Conservation (phyloP, 1,284 basidiomycete species). For the Polyporus tsugae region DNA sequence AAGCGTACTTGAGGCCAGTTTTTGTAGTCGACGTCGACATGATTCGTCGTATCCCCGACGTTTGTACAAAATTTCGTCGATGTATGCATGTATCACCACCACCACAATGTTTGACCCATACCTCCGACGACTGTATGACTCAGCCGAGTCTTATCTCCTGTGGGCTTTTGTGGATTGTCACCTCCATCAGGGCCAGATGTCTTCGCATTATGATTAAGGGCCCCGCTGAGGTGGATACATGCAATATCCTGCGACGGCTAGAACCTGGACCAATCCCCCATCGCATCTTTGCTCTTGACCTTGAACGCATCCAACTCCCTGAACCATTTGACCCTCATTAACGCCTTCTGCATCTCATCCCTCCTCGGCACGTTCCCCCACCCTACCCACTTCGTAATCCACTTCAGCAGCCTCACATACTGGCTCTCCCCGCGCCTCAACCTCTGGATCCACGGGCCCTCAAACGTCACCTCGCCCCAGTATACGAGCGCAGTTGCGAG, state of each 20-base stretch:
- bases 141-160: neutral
- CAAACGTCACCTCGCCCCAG: slow-evolving; percentile 74
- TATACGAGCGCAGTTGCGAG: slow-evolving; percentile 72
- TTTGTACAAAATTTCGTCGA: slow-evolving; percentile 12
- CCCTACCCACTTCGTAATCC: slow-evolving; percentile 78
- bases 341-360: slow-evolving; percentile 35
- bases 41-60: neutral
- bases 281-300: slow-evolving; percentile 7
- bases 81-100: slow-evolving; percentile 15
- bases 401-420: slow-evolving; percentile 60
- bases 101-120: slow-evolving; percentile 12
- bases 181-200: neutral
- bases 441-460: slow-evolving; percentile 63
- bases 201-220: neutral
- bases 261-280: neutral
- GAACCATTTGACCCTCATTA: slow-evolving; percentile 28
- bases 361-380: slow-evolving; percentile 57
- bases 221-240: neutral
- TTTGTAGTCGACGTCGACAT: neutral
- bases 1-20: slow-evolving; percentile 29
- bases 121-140: neutral
- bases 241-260: neutral
- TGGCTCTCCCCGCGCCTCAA: slow-evolving; percentile 47
- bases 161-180: neutral
- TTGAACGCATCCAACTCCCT: slow-evolving; percentile 22